phyloP scores from a whole-genome alignment of 2,329 filamentous ascomycete species.

The Xylariaceae sp. region DNA sequence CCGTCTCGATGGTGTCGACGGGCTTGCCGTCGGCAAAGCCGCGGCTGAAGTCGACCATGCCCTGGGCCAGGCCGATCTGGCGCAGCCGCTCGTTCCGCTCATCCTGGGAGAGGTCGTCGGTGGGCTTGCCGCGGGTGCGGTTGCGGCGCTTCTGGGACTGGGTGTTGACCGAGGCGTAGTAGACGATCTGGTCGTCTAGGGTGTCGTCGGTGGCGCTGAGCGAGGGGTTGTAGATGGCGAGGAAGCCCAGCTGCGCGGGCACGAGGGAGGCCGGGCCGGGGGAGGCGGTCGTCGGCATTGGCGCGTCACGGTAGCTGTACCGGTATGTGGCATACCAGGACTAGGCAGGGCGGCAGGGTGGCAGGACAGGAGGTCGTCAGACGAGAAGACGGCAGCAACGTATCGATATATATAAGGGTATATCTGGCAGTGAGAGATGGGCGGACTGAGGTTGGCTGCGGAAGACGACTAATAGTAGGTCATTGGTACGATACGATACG shows the following conservation, averaged over 20 bases:
- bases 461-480: too few relatives aligned
- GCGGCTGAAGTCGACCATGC: conserved; percentile 87
- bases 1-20: conserved; percentile 83
- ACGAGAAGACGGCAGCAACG: not conserved
- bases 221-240: conserved; percentile 91
- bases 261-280: conserved; percentile 33
- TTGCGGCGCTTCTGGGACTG: conserved; percentile 33
- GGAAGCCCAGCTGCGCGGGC: conserved; percentile 80
- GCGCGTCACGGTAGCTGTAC: too few relatives aligned
- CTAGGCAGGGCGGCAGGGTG: conserved; percentile 2
- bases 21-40: conserved; percentile 73
- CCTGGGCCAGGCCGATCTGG: conserved; percentile 92
- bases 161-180: conserved; percentile 65
- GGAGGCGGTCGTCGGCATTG: conserved; percentile 15
- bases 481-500: too few relatives aligned
- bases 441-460: too few relatives aligned
- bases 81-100: conserved; percentile 80
- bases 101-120: conserved; percentile 44
- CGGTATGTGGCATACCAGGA: conserved; percentile 11
- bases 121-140: conserved; percentile 34
- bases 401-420: too few relatives aligned
- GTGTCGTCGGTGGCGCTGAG: conserved; percentile 56
- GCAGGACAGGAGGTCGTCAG: not conserved
- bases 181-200: conserved; percentile 77
- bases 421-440: too few relatives aligned